phyloP scores from a whole-genome alignment of 805 yeast species.

The Candida berthetii region DNA sequence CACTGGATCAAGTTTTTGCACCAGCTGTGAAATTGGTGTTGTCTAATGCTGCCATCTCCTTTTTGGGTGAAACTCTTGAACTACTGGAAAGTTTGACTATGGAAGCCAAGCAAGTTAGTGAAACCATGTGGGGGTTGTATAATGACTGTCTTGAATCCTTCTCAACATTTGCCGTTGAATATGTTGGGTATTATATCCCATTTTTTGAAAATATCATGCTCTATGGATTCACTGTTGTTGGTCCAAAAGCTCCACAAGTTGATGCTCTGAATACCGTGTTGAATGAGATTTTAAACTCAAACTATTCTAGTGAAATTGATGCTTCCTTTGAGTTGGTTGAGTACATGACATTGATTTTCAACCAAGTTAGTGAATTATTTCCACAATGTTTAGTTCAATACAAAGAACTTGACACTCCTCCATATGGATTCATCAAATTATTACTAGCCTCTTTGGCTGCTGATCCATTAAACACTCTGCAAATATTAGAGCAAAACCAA shows the following conservation, averaged over 20 bases:
- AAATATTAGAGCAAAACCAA: constrained; percentile 38
- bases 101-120: constrained; percentile 41
- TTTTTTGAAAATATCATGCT: constrained; percentile 49
- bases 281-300: constrained; percentile 11
- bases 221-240: constrained; percentile 35
- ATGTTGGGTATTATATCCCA: constrained; percentile 48
- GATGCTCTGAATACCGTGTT: constrained; percentile 8
- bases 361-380: constrained; percentile 10
- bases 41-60: constrained; percentile 50
- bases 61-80: constrained; percentile 59
- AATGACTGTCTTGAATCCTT: constrained; percentile 44
- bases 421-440: constrained; percentile 47
- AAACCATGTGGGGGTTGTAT: constrained; percentile 47
- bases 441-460: constrained; percentile 57
- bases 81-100: constrained; percentile 49
- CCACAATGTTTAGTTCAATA: constrained; percentile 8
- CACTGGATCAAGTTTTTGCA: constrained; percentile 45
- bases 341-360: constrained; percentile 10
- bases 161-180: constrained; percentile 54
- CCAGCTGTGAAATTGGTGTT: constrained; percentile 58
- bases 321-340: constrained; percentile 27
- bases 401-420: constrained; percentile 25
- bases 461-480: constrained; percentile 52
- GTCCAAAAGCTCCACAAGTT: constrained; percentile 12
- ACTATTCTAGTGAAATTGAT: constrained; percentile 25